Conservation (phyloP, 257 asterid genomes). For the Solanum piurae region DNA sequence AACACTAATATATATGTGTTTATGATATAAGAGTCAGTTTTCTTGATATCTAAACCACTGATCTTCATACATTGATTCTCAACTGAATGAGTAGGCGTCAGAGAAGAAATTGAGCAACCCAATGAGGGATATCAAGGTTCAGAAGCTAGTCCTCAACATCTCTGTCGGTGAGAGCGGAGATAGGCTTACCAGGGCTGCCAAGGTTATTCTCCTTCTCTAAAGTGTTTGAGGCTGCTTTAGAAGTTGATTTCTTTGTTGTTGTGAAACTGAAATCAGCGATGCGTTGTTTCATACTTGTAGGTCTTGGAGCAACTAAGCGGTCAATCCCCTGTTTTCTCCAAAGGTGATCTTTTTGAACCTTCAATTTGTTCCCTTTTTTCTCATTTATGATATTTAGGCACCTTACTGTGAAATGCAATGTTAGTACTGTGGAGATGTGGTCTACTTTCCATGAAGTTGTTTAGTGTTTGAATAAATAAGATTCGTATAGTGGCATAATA, state of each 20-base stretch:
- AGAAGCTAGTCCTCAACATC: constrained; percentile 57
- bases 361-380: background rate
- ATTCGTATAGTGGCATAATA: background rate
- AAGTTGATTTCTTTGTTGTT: background rate
- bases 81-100: constrained; percentile 25
- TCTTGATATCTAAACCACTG: background rate
- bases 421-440: background rate
- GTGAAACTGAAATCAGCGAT: background rate
- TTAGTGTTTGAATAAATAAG: background rate
- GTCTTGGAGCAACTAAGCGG: constrained; percentile 56
- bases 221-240: background rate
- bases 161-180: constrained; percentile 68
- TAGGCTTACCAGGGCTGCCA: constrained; percentile 54
- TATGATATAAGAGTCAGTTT: background rate
- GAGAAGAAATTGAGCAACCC: constrained; percentile 54
- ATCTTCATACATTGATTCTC: background rate
- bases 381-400: background rate
- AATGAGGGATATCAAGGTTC: constrained; percentile 62
- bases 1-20: background rate
- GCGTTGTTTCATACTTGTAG: background rate
- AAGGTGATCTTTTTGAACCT: constrained; percentile 16
- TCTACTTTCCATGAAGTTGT: background rate
- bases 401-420: background rate
- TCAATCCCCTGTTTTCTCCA: constrained; percentile 53
- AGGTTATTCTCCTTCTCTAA: constrained; percentile 1